These are phyloP conservation scores for Neofusicoccum ribis DNA, from an alignment of 2,329 filamentous ascomycete genomes.

Conservation along the genomic window DNA sequence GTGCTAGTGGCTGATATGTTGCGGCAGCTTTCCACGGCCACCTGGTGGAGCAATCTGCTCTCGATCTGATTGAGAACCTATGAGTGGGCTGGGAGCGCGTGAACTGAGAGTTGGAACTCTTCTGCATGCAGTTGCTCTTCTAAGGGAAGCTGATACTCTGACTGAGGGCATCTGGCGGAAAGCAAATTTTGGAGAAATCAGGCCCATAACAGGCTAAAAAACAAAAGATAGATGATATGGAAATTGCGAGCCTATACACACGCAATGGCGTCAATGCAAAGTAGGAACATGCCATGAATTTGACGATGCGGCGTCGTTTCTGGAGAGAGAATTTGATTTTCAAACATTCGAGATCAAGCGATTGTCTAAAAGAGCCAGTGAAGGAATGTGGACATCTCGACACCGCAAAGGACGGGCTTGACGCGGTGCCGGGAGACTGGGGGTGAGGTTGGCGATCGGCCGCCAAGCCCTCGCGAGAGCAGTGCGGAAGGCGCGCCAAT, in stretches of 20 bases:
- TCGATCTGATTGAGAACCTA: neutral
- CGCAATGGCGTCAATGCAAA: too few relatives aligned
- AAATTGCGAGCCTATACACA: too few relatives aligned
- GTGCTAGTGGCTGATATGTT: neutral
- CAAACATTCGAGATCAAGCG: neutral
- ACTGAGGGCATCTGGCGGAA: too few relatives aligned
- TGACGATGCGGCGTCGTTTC: too few relatives aligned
- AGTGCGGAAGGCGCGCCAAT: slow-evolving; percentile 11
- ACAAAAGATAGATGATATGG: too few relatives aligned
- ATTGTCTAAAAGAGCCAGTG: neutral
- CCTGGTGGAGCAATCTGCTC: neutral
- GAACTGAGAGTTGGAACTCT: neutral
- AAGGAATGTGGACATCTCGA: neutral
- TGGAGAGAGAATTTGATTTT: neutral
- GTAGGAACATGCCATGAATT: too few relatives aligned
- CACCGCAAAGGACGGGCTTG: too few relatives aligned
- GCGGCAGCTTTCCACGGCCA: neutral
- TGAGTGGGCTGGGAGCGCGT: neutral
- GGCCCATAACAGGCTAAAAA: too few relatives aligned
- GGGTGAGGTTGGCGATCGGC: slow-evolving; percentile 11
- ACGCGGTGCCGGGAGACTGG: too few relatives aligned
- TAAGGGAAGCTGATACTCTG: too few relatives aligned
- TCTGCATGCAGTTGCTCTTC: neutral
- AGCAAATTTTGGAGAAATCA: too few relatives aligned
- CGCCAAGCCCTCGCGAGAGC: slow-evolving; percentile 12